Evolutionary conservation across 352 stramenopile species (phyloP), one percentile per base, ranked within the genome.

Genomic region (Phytophthora fragariae): DNA sequence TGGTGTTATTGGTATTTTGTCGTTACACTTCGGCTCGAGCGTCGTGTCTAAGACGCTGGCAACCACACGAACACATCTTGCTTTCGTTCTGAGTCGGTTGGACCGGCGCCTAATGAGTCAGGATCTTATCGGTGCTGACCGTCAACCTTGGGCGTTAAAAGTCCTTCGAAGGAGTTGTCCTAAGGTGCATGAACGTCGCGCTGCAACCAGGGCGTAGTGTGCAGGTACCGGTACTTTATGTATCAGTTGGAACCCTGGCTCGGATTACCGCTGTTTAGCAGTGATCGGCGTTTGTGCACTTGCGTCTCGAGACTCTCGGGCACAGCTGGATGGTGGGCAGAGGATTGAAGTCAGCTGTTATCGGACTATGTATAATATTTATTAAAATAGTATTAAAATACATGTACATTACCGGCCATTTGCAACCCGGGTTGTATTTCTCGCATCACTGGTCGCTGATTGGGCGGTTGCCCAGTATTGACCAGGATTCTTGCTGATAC

Each of bases 281-380:
- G 68, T 63, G 63, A 39, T 56, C 57, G 50, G 29, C 4, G 29
- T 31, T 68, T 52, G 64, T 76, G 33, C 29, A 8, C 46, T 77
- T 60, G 65, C 44, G 44, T 46, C 35, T 41, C 35, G 10, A 12
- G 35, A 12, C 21, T 29, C 12, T 27, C 17, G 33, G 44, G 46
- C 37, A 61, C 64, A 73, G 47, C 53, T 73, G 70, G 69, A 73
- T 68, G 50, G 10, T 24, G 33, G 11, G 58, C 57, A 68, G 65
- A 39, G 61, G 39, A 39, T 75, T 73, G 57, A 76, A 76, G 53
- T 69, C 63, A 68, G 62, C 41, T 76, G 64, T 65, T 44, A 62
- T 14, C 6, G 44, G 9, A n/a, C 44, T 50, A 19, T 14, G 19
- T 21, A 21, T 21, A 21, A 21, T 21, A 21, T 21, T 21, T 21